Percentiles rank a stretch among this genome's conserved stretches.
These are phyloP conservation scores for Punctularia strigosozonata DNA, from an alignment of 768 basidiomycete genomes.

Conservation along the genomic window DNA sequence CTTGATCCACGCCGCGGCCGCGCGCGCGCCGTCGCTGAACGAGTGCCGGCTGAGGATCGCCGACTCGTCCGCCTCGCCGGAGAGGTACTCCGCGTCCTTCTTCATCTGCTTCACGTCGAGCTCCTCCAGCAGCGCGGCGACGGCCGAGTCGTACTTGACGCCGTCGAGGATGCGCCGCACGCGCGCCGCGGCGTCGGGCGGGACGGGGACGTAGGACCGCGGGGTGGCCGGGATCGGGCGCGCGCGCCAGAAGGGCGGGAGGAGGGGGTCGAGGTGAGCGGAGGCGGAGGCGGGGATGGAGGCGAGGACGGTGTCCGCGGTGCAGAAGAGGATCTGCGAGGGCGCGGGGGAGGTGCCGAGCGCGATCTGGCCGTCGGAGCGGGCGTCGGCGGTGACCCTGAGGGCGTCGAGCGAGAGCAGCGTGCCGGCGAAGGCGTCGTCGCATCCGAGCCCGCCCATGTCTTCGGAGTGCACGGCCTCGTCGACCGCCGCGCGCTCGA, in stretches of 20 bases:
- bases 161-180: constrained; percentile 44
- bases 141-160: constrained; percentile 55
- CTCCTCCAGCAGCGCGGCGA: constrained; percentile 58
- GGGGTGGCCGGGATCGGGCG: constrained; percentile 45
- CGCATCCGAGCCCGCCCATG: constrained; percentile 17
- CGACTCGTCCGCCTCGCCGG: constrained; percentile 63
- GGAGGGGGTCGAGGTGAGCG: constrained; percentile 38
- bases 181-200: constrained; percentile 37
- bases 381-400: constrained; percentile 2
- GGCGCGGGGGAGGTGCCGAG: constrained; percentile 9
- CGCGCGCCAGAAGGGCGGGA: constrained; percentile 70
- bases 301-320: constrained; percentile 34
- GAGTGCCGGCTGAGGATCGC: constrained; percentile 74
- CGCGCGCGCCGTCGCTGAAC: constrained; percentile 52
- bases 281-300: constrained; percentile 31
- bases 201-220: constrained; percentile 41
- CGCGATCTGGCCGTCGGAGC: constrained; percentile 3
- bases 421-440: constrained; percentile 22
- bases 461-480: constrained; percentile 22
- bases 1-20: constrained; percentile 70
- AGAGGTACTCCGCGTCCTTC: constrained; percentile 69
- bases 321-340: constrained; percentile 29
- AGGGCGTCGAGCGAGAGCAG: constrained; percentile 7
- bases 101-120: constrained; percentile 56
- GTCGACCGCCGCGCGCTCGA: constrained; percentile 45